These are phyloP conservation scores for Colletotrichum cordylinicola DNA, from an alignment of 2,329 filamentous ascomycete genomes.

Conservation along the genomic window DNA sequence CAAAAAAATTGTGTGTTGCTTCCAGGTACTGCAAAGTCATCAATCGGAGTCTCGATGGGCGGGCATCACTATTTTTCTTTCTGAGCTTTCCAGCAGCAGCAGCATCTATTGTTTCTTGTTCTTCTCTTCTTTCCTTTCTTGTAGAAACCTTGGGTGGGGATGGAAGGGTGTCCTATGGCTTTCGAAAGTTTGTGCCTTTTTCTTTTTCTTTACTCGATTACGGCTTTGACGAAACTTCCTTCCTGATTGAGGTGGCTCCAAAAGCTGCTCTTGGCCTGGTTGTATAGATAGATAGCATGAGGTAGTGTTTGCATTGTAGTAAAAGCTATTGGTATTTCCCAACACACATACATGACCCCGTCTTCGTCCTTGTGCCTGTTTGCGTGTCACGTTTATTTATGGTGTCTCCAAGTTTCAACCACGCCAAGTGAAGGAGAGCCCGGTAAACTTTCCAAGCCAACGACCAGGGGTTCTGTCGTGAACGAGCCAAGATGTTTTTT, in stretches of 20 bases:
- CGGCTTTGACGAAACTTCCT: not conserved
- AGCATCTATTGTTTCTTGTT: not conserved
- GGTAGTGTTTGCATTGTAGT: conserved; percentile 17
- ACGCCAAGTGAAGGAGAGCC: not conserved
- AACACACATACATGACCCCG: not conserved
- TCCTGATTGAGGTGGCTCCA: not conserved
- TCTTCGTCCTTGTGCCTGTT: not conserved
- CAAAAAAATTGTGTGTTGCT: not conserved
- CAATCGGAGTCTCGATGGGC: not conserved
- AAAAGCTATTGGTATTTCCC: conserved; percentile 18
- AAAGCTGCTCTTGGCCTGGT: not conserved
- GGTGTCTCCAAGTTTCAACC: not conserved
- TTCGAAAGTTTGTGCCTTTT: not conserved
- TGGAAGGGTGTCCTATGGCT: not conserved
- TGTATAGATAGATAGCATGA: conserved; percentile 19
- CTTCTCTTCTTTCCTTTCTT: not conserved
- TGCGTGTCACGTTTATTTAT: not conserved
- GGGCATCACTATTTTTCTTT: not conserved
- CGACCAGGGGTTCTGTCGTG: not conserved
- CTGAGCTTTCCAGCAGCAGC: not conserved
- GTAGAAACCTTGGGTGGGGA: not conserved
- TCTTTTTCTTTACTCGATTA: not conserved
- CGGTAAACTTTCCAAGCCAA: not conserved
- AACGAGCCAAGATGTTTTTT: not conserved
- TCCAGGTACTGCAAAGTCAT: not conserved